A percentile compares a stretch with the other conserved stretches of the same genome.
Conservation (phyloP, 768 basidiomycete genomes). For the Tubosaeta sp. region DNA sequence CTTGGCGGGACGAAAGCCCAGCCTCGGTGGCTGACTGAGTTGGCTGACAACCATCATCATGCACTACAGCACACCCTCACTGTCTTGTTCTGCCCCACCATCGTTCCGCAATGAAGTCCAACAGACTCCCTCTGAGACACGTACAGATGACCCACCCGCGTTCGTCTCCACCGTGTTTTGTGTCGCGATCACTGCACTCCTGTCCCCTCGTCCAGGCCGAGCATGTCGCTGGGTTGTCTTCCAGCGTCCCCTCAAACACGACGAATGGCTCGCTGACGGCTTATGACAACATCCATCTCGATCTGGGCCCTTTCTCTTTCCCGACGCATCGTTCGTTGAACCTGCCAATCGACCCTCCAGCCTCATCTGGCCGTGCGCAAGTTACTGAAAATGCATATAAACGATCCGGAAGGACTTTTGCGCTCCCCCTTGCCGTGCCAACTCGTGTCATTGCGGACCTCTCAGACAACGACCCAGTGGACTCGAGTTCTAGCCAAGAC, state of each 20-base stretch:
- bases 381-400: conserved; percentile 12
- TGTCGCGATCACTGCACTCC: conserved; percentile 5
- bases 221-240: not conserved
- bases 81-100: not conserved
- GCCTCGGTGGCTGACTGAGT: conserved; percentile 2
- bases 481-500: not conserved
- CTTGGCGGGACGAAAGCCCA: conserved; percentile 7
- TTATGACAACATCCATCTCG: not conserved
- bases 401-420: conserved; percentile 15
- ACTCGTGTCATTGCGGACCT: conserved; percentile 13
- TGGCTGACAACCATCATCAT: not conserved
- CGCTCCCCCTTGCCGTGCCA: conserved; percentile 14
- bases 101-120: not conserved
- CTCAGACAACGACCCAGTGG: not conserved
- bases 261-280: not conserved
- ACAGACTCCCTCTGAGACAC: conserved; percentile 6
- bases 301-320: not conserved
- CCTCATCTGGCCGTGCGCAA: not conserved
- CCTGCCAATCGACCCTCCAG: conserved; percentile 17
- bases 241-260: not conserved
- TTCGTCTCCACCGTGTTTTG: not conserved
- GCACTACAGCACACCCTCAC: not conserved
- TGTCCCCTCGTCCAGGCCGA: not conserved
- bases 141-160: conserved; percentile 15
- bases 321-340: conserved; percentile 7